Percentiles rank a stretch among this genome's conserved stretches.
Conservation (phyloP, 2,329 filamentous ascomycete genomes). For the Microdochium bolleyi region DNA sequence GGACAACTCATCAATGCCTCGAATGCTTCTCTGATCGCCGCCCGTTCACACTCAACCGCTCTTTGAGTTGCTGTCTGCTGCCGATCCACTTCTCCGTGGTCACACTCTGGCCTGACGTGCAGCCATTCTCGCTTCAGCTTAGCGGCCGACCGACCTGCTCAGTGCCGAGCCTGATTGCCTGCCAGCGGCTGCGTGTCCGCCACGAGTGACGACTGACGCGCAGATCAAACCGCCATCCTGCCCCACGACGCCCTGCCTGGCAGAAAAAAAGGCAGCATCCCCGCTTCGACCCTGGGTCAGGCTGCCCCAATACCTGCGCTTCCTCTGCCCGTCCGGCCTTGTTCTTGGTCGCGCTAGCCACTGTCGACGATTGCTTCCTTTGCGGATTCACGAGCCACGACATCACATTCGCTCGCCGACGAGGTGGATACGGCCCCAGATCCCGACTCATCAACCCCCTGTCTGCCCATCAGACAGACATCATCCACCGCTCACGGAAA, state of each 20-base stretch:
- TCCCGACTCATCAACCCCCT: neutral
- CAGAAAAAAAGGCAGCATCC: neutral
- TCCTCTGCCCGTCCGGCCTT: neutral
- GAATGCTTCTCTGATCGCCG: too few relatives aligned
- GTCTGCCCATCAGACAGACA: neutral
- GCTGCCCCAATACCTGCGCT: neutral
- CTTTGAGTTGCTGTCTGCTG: too few relatives aligned
- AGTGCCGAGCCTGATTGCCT: too few relatives aligned
- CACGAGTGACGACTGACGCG: neutral
- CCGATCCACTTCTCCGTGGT: too few relatives aligned
- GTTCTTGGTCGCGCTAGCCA: neutral
- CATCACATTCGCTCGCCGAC: neutral
- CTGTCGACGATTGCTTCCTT: neutral
- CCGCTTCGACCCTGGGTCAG: neutral
- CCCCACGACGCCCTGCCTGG: neutral
- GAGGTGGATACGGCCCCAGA: neutral
- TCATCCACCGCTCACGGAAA: conserved; percentile 1
- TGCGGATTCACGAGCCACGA: neutral
- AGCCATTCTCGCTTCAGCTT: too few relatives aligned
- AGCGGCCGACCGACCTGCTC: too few relatives aligned
- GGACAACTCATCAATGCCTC: too few relatives aligned
- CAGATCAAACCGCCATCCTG: neutral
- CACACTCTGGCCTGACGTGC: too few relatives aligned
- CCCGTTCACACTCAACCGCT: too few relatives aligned
- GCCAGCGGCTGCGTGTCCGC: too few relatives aligned